phyloP scores from a whole-genome alignment of 2,329 filamentous ascomycete species.

The Clonostachys rosea region DNA sequence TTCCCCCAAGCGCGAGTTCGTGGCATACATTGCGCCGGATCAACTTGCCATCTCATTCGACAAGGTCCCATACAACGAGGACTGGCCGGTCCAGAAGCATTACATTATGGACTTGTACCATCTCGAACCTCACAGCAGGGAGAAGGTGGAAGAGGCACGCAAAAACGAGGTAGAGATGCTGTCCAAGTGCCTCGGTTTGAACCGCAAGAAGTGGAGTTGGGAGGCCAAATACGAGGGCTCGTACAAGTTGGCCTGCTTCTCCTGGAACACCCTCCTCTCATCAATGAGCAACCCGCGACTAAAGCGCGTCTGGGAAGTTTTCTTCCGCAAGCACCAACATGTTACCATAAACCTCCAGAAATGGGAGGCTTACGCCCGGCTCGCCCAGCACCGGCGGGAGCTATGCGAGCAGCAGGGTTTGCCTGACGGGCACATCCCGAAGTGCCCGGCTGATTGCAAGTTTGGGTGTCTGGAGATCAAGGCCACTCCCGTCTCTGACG shows the following conservation, averaged over 20 bases:
- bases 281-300: too few species aligned
- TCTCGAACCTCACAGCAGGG: not conserved
- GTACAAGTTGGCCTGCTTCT: too few species aligned
- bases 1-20: not conserved
- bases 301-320: not conserved
- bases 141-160: too few species aligned
- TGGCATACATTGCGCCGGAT: not conserved
- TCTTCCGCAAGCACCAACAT: not conserved
- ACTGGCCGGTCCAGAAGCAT: not conserved
- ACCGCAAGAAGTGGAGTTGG: not conserved
- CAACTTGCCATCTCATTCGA: not conserved
- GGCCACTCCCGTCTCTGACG: too few species aligned
- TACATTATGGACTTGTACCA: not conserved
- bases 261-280: too few species aligned
- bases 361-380: not conserved
- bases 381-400: not conserved
- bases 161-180: too few species aligned
- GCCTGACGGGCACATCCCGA: not conserved
- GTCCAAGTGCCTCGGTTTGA: not conserved
- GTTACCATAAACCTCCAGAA: not conserved
- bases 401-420: not conserved
- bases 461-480: not conserved
- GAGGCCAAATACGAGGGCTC: not conserved
- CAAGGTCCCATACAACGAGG: conserved; percentile 1
- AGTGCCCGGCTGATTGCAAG: not conserved